Base-by-base conservation (phyloP, 2,329 filamentous ascomycete genomes). In the Pyrenochaeta sp. region DNA sequence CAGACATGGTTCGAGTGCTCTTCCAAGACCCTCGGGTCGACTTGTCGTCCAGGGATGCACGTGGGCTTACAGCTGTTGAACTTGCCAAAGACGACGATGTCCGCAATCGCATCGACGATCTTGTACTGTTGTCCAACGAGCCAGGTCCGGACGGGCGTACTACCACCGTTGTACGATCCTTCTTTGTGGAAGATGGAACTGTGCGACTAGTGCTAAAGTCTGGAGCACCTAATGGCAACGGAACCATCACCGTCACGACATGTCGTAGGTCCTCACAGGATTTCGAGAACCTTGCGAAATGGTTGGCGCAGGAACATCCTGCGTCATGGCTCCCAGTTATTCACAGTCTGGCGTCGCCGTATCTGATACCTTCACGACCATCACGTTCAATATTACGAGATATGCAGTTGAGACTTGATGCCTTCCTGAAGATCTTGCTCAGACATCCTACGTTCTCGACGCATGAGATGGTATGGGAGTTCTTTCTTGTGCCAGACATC, bases 401-500 rank as follows among this genome's bases (percentile, higher is more conserved):
- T 66, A 89, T 93, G 45, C 96, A 99, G 72, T 80, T 92, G 39
- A 87, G 90, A 14, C 86, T 97, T 17, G 92, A 99, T 75, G 89
- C 87, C 63, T 97, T 98, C 67, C 79, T 99, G 64, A 91, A 91
- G 61, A 91, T 92, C 15, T 83, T 99, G 59, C 83, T 99, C 21
- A 83, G 86, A 7, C 95, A 99, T 69, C 90, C 94, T 3, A 98
- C 95, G 0, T 97, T 99, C 71, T 86, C 92, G 0, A 97, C 91
- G 0, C 96, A 99, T 70, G 95, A 99, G 78, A 92, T 98, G 84
- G 83, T 99, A 2, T 99, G 95, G 96, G 95, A 99, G 68, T 99
- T 99, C 78, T 97, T 99, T 76, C 83, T 99, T 0, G 93, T 99
- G 11, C 95, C 95, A 1, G 95, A 99, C 64, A 86, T 99, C 44